phyloP scores from a whole-genome alignment of 1,284 basidiomycete species.

The Waitea zeae region DNA sequence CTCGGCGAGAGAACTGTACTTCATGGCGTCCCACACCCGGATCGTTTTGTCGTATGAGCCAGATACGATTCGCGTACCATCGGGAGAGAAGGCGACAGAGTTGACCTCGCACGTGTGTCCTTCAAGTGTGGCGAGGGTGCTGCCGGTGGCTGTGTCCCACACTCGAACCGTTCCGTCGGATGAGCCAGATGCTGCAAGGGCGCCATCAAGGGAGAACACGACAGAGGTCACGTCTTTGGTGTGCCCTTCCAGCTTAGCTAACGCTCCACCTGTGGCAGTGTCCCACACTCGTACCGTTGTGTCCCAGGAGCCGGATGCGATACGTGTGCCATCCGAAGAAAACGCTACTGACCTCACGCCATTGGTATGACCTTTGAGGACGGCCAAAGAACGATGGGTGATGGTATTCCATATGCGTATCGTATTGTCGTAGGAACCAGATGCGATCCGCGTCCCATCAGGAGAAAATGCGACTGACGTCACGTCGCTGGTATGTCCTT shows the following conservation, averaged over 20 bases:
- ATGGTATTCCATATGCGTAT: slow-evolving; percentile 6
- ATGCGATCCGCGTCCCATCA: slow-evolving; percentile 3
- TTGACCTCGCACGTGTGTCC: too few relatives aligned
- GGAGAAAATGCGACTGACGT: slow-evolving; percentile 1
- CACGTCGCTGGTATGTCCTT: slow-evolving; percentile 4
- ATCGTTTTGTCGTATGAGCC: too few relatives aligned
- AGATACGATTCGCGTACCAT: too few relatives aligned
- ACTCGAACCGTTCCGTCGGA: too few relatives aligned
- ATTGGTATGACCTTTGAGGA: slow-evolving; percentile 6
- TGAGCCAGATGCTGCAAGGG: too few relatives aligned
- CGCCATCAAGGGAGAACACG: too few relatives aligned
- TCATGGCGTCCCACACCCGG: too few relatives aligned
- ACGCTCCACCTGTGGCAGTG: too few relatives aligned
- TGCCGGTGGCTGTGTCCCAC: not conserved
- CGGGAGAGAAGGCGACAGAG: too few relatives aligned
- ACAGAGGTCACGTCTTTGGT: too few relatives aligned
- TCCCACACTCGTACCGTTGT: slow-evolving; percentile 11
- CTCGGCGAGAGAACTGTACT: too few relatives aligned
- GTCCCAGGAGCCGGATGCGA: slow-evolving; percentile 10
- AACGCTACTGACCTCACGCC: slow-evolving; percentile 8
- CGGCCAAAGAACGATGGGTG: slow-evolving; percentile 1
- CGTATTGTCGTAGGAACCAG: slow-evolving; percentile 5
- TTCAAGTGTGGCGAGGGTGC: slow-evolving; percentile 7
- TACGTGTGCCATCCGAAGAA: slow-evolving; percentile 8
- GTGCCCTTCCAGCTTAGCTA: slow-evolving; percentile 5